These are phyloP conservation scores for Rubus parviflorus DNA, from an alignment of 306 rosid species.

Conservation along the genomic window DNA sequence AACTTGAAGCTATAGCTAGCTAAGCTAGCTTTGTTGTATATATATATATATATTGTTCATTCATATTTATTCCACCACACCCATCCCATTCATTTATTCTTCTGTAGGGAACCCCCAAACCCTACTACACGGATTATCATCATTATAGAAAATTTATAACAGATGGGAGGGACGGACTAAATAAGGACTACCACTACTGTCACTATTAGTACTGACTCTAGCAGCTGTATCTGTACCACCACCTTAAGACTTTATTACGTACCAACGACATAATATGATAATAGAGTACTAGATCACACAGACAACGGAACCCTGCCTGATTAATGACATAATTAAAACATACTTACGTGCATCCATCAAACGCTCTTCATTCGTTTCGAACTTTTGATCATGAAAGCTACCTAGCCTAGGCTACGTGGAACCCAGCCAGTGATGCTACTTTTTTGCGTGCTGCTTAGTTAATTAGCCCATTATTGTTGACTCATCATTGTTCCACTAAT, in stretches of 20 bases:
- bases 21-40: too few species aligned
- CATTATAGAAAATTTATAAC: neutral
- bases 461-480: too few species aligned
- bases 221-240: neutral
- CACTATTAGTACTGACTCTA: neutral
- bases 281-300: neutral
- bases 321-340: too few species aligned
- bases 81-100: neutral
- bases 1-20: neutral
- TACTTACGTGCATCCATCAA: too few species aligned
- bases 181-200: neutral
- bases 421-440: too few species aligned
- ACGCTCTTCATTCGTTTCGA: too few species aligned
- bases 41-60: too few species aligned
- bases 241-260: neutral
- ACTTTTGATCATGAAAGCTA: too few species aligned
- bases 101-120: neutral
- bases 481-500: too few species aligned
- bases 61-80: neutral
- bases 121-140: constrained; percentile 6
- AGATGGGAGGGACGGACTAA: neutral
- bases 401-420: too few species aligned
- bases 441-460: too few species aligned
- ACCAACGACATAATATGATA: neutral
- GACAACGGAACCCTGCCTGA: too few species aligned